Percentiles rank a stretch among this genome's conserved stretches.
Conservation (phyloP, 305 asterid genomes). For the Fraxinus paxiana region DNA sequence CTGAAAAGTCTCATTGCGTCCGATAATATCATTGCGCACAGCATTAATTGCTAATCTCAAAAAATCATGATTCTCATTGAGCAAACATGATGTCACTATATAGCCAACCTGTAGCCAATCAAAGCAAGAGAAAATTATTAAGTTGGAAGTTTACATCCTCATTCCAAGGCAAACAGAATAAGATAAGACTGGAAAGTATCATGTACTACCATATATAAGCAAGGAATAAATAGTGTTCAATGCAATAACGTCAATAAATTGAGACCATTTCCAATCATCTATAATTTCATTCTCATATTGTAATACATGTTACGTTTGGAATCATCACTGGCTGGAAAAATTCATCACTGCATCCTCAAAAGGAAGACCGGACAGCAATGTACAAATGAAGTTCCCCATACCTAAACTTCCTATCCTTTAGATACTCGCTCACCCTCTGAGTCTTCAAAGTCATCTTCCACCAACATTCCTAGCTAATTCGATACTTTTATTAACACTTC, state of each 20-base stretch:
- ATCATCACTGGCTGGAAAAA: neutral
- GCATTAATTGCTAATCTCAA: slow-evolving; percentile 94
- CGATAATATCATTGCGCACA: slow-evolving; percentile 95
- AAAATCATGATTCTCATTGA: slow-evolving; percentile 95
- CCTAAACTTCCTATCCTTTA: neutral
- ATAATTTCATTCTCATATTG: neutral
- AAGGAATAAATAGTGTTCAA: neutral
- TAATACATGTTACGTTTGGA: neutral
- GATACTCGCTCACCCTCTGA: neutral
- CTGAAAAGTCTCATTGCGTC: slow-evolving; percentile 97
- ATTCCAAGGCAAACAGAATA: slow-evolving; percentile 1
- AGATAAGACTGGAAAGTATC: neutral
- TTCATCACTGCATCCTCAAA: neutral
- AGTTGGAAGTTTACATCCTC: slow-evolving; percentile 14
- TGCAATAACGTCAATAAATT: neutral
- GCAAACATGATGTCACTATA: slow-evolving; percentile 90
- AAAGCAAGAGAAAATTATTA: slow-evolving; percentile 22
- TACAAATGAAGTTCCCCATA: neutral
- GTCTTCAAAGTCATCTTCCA: neutral
- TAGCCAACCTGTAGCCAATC: slow-evolving; percentile 77
- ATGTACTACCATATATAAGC: slow-evolving; percentile 1
- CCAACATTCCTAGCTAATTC: neutral
- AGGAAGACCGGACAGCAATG: neutral
- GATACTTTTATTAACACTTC: neutral
- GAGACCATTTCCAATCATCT: neutral